Evolutionary conservation across 768 basidiomycete genomes (phyloP), one percentile per base, ranked within the genome.

Genomic region (Suillus sp.): DNA sequence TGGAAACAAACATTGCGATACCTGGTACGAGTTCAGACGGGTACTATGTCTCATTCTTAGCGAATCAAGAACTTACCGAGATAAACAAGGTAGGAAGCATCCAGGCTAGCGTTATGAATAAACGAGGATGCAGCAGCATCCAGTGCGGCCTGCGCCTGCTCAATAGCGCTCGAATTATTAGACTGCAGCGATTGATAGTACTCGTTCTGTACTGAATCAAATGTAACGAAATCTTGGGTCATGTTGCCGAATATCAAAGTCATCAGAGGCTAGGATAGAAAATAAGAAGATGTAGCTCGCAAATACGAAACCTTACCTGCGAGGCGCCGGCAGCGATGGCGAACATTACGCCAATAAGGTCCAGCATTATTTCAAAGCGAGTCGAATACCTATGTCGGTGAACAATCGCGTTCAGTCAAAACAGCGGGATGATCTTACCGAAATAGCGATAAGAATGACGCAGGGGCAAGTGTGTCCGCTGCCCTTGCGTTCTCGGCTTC

Each of bases 271-370:
- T 77, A 57, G 20, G 35, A 32, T 38, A 66, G 18, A 11, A 20
- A 7, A 57, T 34, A n/a, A 60, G 30, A 13, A 27, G 5, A 40
- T 40, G 18, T 57, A 11, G 18, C 10, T 57, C 37, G 54, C 22
- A 59, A 61, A 59, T 14, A 55, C 14, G 40, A 18, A 59, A 27
- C 69, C 81, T 42, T 64, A 91, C 91, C 81, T 93, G 92, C 25
- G 93, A 86, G 35, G 92, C 88, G 32, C 95, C 95, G 25, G 90
- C 88, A 0, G 81, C 88, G 25, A 81, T 83, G 0, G 95, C 92
- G 10, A 85, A 83, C 13, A 92, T 68, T 30, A 96, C 62, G 40
- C 94, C 95, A 65, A 96, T 78, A 32, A 79, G 67, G 75, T 97
- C 81, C 25, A 95, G 67, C 61, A 81, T 68, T 1, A 89, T 68